Percentiles rank a stretch among this genome's conserved stretches.
phyloP scores from a whole-genome alignment of 2,329 filamentous ascomycete genomes.

The Ceratocystis harringtonii region DNA sequence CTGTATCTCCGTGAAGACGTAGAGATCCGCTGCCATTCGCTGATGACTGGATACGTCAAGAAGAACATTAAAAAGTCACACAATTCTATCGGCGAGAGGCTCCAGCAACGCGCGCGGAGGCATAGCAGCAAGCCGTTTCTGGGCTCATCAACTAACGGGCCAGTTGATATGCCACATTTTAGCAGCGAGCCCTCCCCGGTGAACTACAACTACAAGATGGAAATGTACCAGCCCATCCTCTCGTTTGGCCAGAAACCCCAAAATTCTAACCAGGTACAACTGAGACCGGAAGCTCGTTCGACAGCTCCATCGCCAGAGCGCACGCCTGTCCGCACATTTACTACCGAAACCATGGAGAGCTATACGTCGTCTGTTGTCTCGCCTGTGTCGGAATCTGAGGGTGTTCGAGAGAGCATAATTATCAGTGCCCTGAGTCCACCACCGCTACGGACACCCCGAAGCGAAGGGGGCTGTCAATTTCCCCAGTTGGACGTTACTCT shows the following conservation, averaged over 20 bases:
- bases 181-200: neutral
- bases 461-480: neutral
- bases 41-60: slow-evolving; percentile 65
- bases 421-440: slow-evolving; percentile 13
- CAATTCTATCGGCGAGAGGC: slow-evolving; percentile 40
- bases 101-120: neutral
- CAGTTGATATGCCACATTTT: neutral
- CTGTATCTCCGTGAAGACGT: slow-evolving; percentile 78
- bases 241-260: slow-evolving; percentile 3
- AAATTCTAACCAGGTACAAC: neutral
- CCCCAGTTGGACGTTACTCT: slow-evolving; percentile 8
- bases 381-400: neutral
- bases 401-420: neutral
- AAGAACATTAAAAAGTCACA: slow-evolving; percentile 69
- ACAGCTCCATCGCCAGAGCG: neutral
- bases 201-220: slow-evolving; percentile 5
- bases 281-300: neutral
- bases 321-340: slow-evolving; percentile 3
- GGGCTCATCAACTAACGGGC: neutral
- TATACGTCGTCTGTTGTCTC: slow-evolving; percentile 15
- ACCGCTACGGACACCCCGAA: neutral
- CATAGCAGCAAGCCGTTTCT: slow-evolving; percentile 5
- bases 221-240: slow-evolving; percentile 8
- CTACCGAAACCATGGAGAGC: slow-evolving; percentile 11
- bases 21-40: slow-evolving; percentile 61